These are phyloP conservation scores for Ophiostoma piceae DNA, from an alignment of 2,329 filamentous ascomycete species.

Conservation along the genomic window DNA sequence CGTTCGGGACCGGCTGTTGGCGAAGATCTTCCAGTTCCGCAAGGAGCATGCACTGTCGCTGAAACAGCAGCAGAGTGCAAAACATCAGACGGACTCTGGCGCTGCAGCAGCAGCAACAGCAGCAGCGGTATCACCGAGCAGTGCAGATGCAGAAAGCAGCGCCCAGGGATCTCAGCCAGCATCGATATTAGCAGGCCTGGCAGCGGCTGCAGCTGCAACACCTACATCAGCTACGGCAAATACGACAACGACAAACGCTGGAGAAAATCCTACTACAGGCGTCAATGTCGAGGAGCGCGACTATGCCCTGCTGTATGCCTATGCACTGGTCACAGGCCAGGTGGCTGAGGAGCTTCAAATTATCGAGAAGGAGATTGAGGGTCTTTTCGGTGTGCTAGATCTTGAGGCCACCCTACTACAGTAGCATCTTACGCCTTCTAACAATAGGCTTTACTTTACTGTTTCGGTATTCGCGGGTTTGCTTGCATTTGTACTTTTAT, in stretches of 20 bases:
- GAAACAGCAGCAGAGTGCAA: not conserved
- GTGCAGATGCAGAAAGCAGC: not conserved
- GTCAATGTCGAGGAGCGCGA: constrained; percentile 64
- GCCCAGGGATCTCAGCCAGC: not conserved
- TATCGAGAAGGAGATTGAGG: constrained; percentile 57
- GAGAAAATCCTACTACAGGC: not conserved
- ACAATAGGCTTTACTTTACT: not conserved
- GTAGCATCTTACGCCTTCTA: constrained; percentile 30
- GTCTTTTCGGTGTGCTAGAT: constrained; percentile 57
- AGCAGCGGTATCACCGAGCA: too few species aligned
- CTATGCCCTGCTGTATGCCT: constrained; percentile 89
- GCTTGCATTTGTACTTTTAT: not conserved
- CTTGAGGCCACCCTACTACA: constrained; percentile 55
- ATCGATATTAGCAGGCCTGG: constrained; percentile 4
- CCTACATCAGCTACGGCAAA: not conserved
- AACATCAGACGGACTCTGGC: not conserved
- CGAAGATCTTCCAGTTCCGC: constrained; percentile 82
- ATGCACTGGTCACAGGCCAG: constrained; percentile 65
- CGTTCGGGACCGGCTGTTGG: constrained; percentile 74
- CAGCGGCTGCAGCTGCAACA: not conserved
- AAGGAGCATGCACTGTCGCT: constrained; percentile 50
- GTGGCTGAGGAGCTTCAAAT: constrained; percentile 59
- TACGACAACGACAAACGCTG: not conserved
- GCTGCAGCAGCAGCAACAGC: not conserved
- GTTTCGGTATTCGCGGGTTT: not conserved